Evolutionary conservation across 805 yeast species (phyloP).

Genomic region (Metschnikowia borealis): DNA sequence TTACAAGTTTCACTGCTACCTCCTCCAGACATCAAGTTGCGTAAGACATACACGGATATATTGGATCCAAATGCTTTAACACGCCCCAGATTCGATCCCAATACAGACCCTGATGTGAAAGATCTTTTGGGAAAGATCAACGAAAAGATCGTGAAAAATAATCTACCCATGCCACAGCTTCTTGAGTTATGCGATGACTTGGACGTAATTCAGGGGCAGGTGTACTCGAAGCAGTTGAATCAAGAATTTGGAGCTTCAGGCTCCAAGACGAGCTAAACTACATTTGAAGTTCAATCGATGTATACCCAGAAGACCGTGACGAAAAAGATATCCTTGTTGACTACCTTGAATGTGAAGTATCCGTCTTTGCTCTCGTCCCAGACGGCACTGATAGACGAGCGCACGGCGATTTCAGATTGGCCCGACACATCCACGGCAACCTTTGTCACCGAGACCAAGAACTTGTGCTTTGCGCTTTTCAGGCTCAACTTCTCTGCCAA

Average conservation of each 20-base stretch:
- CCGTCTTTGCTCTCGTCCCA: constrained; percentile 63
- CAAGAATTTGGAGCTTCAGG: background rate
- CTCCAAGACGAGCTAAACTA: background rate
- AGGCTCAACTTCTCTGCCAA: constrained; percentile 34
- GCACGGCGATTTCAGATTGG: constrained; percentile 22
- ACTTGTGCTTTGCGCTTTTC: constrained; percentile 55
- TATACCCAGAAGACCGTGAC: constrained; percentile 17
- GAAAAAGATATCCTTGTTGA: constrained; percentile 20
- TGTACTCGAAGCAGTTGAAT: constrained; percentile 1
- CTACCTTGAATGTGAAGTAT: constrained; percentile 33
- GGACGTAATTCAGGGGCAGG: constrained; percentile 12
- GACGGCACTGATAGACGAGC: constrained; percentile 46
- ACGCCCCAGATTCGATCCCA: constrained; percentile 13
- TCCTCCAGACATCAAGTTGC: background rate
- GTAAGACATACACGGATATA: background rate
- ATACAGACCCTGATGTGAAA: constrained; percentile 11
- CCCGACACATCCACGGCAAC: constrained; percentile 20
- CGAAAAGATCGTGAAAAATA: background rate
- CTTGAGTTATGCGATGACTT: constrained; percentile 13
- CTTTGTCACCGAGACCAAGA: constrained; percentile 43
- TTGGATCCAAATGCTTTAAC: background rate
- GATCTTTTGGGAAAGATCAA: constrained; percentile 2
- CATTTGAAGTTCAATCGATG: constrained; percentile 6
- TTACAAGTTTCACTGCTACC: background rate
- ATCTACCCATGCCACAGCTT: constrained; percentile 3